Evolutionary conservation across 805 yeast species (phyloP).

Genomic region (Metschnikowia sp.): DNA sequence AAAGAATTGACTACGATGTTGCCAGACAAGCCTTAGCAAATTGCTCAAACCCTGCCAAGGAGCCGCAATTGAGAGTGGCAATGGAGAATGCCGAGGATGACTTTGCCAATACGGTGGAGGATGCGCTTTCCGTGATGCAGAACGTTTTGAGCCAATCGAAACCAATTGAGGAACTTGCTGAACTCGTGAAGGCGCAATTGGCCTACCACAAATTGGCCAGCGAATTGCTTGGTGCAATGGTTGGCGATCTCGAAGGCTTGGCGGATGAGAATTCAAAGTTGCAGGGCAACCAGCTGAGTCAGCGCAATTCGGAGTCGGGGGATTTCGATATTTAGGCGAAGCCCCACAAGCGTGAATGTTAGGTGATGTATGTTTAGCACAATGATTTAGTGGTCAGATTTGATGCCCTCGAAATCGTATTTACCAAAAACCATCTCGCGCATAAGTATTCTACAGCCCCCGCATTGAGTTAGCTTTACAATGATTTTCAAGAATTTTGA

Average conservation of each 20-base stretch:
- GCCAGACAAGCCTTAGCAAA: slow-evolving; percentile 51
- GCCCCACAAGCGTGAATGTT: no score
- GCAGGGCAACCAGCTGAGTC: slow-evolving; percentile 13
- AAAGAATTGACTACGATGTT: slow-evolving; percentile 75
- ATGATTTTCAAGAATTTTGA: no score
- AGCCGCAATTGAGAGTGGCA: slow-evolving; percentile 68
- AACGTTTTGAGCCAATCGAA: slow-evolving; percentile 69
- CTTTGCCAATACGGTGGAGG: slow-evolving; percentile 86
- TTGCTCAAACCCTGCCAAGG: slow-evolving; percentile 47
- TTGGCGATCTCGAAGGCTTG: slow-evolving; percentile 60
- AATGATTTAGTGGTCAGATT: no score
- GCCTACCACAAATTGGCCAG: slow-evolving; percentile 75
- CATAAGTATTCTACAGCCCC: no score
- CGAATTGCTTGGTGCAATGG: slow-evolving; percentile 60
- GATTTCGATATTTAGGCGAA: slow-evolving; percentile 25
- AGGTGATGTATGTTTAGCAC: no score
- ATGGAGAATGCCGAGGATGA: slow-evolving; percentile 87
- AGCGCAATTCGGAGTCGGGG: slow-evolving; percentile 17
- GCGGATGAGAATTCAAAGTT: slow-evolving; percentile 44
- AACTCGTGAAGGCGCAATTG: slow-evolving; percentile 73
- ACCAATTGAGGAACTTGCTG: slow-evolving; percentile 63
- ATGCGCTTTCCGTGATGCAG: slow-evolving; percentile 79
- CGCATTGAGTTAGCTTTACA: no score
- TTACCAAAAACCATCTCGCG: background rate
- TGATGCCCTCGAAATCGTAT: background rate